Conservation (phyloP, 805 yeast genomes). For the Candida nonsorbophila region DNA sequence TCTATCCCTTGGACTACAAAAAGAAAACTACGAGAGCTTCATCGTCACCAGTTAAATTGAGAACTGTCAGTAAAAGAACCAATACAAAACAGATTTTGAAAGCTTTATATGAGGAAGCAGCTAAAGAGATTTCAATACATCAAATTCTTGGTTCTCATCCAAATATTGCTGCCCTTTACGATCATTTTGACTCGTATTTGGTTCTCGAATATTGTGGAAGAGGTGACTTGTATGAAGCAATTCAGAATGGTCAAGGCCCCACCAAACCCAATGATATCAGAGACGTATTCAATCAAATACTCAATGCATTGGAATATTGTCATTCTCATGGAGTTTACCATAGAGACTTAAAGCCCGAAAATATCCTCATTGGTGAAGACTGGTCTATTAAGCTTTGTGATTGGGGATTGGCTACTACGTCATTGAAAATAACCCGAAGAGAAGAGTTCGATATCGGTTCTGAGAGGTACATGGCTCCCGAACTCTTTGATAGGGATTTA, state of each 20-base stretch:
- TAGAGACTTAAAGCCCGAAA: slow-evolving; percentile 56
- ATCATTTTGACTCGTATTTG: slow-evolving; percentile 48
- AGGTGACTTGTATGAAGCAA: slow-evolving; percentile 83
- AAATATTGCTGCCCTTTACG: slow-evolving; percentile 42
- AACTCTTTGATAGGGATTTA: slow-evolving; percentile 59
- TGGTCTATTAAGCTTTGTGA: slow-evolving; percentile 56
- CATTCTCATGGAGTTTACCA: slow-evolving; percentile 46
- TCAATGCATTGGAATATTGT: slow-evolving; percentile 47
- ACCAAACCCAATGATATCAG: slow-evolving; percentile 48
- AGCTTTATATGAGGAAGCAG: slow-evolving; percentile 48
- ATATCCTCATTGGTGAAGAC: slow-evolving; percentile 47
- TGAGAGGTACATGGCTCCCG: slow-evolving; percentile 95
- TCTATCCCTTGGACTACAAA: slow-evolving; percentile 51
- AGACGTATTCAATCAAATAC: slow-evolving; percentile 47
- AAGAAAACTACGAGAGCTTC: slow-evolving; percentile 18
- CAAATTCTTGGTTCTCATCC: slow-evolving; percentile 50
- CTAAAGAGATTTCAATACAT: slow-evolving; percentile 64
- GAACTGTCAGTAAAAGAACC: slow-evolving; percentile 6
- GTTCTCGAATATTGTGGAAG: slow-evolving; percentile 77
- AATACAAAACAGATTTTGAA: slow-evolving; percentile 18
- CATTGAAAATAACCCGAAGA: slow-evolving; percentile 49
- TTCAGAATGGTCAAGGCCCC: slow-evolving; percentile 62
- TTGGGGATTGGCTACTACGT: slow-evolving; percentile 56
- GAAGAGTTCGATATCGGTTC: slow-evolving; percentile 74
- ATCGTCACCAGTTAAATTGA: slow-evolving; percentile 32